phyloP scores from a whole-genome alignment of 768 basidiomycete genomes.

The Hericium rajendrae region DNA sequence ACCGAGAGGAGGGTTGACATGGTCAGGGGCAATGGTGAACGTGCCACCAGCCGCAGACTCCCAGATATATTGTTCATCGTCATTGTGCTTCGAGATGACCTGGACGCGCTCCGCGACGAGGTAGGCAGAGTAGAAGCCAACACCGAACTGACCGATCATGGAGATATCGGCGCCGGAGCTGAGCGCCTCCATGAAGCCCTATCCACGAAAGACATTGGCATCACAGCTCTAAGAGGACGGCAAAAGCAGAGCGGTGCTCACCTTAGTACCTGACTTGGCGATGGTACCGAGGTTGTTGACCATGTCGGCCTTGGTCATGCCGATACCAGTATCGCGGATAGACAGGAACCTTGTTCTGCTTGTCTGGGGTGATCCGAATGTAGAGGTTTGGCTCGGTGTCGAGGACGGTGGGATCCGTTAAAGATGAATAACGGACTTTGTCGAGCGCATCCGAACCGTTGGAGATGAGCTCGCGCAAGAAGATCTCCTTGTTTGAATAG shows the following conservation, averaged over 20 bases:
- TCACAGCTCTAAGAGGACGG: background rate
- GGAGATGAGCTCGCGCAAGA: constrained; percentile 96
- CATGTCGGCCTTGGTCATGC: constrained; percentile 99
- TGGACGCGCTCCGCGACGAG: constrained; percentile 98
- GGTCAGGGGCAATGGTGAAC: constrained; percentile 96
- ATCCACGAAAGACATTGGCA: constrained; percentile 1
- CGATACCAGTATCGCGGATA: constrained; percentile 93
- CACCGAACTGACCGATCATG: constrained; percentile 99
- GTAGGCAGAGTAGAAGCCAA: constrained; percentile 99
- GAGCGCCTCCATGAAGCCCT: constrained; percentile 99
- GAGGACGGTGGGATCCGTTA: constrained; percentile 87
- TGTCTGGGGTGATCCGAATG: constrained; percentile 93
- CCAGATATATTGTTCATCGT: constrained; percentile 99
- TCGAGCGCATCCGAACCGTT: constrained; percentile 98
- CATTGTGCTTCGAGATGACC: constrained; percentile 99
- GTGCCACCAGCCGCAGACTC: constrained; percentile 99
- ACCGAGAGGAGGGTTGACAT: constrained; percentile 79
- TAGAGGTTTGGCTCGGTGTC: constrained; percentile 86
- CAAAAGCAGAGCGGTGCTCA: constrained; percentile 20
- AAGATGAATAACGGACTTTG: constrained; percentile 95
- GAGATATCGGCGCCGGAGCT: constrained; percentile 82
- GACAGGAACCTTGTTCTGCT: constrained; percentile 87
- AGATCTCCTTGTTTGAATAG: constrained; percentile 99
- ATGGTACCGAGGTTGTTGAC: constrained; percentile 99
- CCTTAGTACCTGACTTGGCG: constrained; percentile 91